These are phyloP conservation scores for Pleoardoris graminearum DNA, from an alignment of 2,329 filamentous ascomycete species.

Conservation along the genomic window DNA sequence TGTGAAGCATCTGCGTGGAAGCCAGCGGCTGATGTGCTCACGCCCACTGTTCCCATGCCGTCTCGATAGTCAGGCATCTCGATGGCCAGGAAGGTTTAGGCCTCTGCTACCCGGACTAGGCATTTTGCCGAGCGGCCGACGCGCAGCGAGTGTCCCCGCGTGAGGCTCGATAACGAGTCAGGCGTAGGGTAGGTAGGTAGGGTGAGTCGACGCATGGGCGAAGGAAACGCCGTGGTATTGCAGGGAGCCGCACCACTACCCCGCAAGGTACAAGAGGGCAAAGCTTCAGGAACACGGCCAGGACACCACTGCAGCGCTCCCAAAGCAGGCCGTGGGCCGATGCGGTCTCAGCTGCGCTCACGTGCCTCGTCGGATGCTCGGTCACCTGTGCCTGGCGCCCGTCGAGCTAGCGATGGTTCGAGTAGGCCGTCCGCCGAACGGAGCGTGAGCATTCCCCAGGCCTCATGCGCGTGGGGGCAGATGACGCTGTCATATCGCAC, in stretches of 20 bases:
- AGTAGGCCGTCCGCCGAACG: background rate
- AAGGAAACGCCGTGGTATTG: background rate
- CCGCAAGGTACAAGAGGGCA: conserved; percentile 4
- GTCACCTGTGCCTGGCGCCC: too few relatives aligned
- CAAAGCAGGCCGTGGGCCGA: background rate
- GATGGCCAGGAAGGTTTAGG: too few relatives aligned
- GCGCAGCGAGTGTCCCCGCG: background rate
- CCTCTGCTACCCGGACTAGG: conserved; percentile 1
- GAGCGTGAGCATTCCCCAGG: background rate
- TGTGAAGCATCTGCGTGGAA: background rate
- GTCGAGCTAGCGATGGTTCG: background rate
- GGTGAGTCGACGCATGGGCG: background rate
- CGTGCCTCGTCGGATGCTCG: background rate
- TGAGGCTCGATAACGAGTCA: conserved; percentile 8
- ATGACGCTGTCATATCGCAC: conserved; percentile 7
- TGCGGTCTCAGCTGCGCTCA: conserved; percentile 4
- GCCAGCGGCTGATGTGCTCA: background rate
- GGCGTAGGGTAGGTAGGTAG: too few relatives aligned
- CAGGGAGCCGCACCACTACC: background rate
- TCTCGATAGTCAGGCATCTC: background rate
- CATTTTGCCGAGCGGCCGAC: background rate
- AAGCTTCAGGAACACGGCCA: conserved; percentile 1
- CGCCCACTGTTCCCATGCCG: background rate
- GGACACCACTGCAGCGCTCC: background rate
- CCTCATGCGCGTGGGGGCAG: background rate